Conservation (phyloP, 2,329 filamentous ascomycete species). For the Periconia sp. region DNA sequence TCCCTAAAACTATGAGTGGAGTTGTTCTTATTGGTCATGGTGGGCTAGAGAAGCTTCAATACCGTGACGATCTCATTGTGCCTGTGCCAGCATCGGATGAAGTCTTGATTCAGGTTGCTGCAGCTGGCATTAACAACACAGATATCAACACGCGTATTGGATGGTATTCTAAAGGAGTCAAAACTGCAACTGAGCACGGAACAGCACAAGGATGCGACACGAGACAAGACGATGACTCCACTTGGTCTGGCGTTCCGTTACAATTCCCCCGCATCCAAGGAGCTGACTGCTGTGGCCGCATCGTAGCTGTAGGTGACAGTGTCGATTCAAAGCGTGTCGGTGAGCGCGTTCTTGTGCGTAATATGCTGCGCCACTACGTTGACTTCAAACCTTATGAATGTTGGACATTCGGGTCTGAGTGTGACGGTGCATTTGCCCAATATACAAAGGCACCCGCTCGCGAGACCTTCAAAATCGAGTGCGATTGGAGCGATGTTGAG, state of each 20-base stretch:
- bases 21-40: constrained; percentile 14
- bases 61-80: constrained; percentile 7
- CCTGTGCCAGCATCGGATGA: constrained; percentile 4
- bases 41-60: constrained; percentile 13
- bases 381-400: constrained; percentile 7
- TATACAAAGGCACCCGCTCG: constrained; percentile 10
- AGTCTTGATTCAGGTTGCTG: constrained; percentile 14
- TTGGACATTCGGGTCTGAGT: constrained; percentile 18
- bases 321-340: constrained; percentile 8
- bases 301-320: constrained; percentile 6
- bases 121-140: constrained; percentile 17
- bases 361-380: constrained; percentile 6
- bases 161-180: constrained; percentile 17
- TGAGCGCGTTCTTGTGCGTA: constrained; percentile 10
- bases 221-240: constrained; percentile 9
- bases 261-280: constrained; percentile 16
- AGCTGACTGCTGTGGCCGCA: constrained; percentile 16
- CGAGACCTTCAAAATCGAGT: constrained; percentile 7
- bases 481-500: constrained; percentile 13
- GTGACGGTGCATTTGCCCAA: constrained; percentile 16
- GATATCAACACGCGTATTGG: constrained; percentile 20
- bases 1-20: constrained; percentile 11
- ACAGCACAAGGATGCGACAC: background rate
- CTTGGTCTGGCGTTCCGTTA: constrained; percentile 12
- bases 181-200: constrained; percentile 2